phyloP scores from a whole-genome alignment of 2,329 filamentous ascomycete genomes.

The Fusarium clavum region DNA sequence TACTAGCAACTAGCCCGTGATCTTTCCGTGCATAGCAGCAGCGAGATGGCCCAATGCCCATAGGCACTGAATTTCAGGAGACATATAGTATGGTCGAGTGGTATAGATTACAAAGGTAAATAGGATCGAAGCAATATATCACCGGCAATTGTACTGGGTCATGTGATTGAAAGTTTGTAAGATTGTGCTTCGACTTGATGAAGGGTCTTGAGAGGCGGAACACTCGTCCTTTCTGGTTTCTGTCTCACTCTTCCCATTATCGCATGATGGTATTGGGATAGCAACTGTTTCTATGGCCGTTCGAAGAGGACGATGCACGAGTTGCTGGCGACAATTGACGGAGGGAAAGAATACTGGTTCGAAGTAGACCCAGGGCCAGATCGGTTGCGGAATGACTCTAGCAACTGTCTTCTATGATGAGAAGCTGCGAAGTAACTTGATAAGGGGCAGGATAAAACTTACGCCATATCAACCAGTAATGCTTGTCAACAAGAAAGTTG shows the following conservation, averaged over 20 bases:
- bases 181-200: background rate
- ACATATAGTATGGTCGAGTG: background rate
- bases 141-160: fast-evolving
- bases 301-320: background rate
- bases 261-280: background rate
- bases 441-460: fast-evolving
- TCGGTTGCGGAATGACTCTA: background rate
- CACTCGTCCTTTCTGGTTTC: background rate
- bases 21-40: background rate
- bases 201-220: background rate
- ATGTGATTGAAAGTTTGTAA: background rate
- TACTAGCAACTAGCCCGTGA: background rate
- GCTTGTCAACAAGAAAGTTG: background rate
- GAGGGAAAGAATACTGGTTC: background rate
- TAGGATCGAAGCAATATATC: fast-evolving
- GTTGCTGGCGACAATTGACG: fast-evolving
- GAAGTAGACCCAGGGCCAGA: background rate
- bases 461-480: background rate
- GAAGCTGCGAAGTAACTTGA: background rate
- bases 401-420: background rate
- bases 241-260: background rate
- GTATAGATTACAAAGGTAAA: fast-evolving
- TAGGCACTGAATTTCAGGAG: background rate
- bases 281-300: fast-evolving
- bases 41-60: background rate